A percentile compares a stretch with the other conserved stretches of the same genome.
Conservation (phyloP, 768 basidiomycete species). For the Trametes maxima region DNA sequence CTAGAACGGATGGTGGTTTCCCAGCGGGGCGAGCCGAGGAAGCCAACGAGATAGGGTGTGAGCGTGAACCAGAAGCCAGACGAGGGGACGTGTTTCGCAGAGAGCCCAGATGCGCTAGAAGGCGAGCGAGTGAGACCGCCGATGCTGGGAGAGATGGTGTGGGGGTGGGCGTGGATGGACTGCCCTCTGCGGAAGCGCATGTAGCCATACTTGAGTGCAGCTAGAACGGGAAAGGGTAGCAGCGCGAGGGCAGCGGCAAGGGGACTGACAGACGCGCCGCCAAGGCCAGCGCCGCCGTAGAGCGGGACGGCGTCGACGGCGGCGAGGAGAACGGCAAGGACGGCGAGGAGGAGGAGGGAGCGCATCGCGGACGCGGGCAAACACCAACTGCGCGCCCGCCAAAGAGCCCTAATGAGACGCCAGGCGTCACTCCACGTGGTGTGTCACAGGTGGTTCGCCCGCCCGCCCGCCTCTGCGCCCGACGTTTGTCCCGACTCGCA, state of each 20-base stretch:
- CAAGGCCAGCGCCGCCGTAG: neutral
- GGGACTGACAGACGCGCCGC: neutral
- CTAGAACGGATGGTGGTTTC: conserved; percentile 28
- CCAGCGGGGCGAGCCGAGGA: conserved; percentile 32
- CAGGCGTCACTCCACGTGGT: too few species aligned
- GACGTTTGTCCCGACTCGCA: too few species aligned
- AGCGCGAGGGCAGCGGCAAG: conserved; percentile 19
- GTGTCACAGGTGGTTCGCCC: too few species aligned
- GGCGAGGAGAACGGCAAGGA: neutral
- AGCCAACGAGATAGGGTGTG: conserved; percentile 30
- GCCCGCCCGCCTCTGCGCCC: too few species aligned
- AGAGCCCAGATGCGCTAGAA: neutral
- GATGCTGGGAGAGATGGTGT: neutral
- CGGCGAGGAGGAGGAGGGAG: neutral
- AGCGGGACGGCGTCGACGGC: neutral
- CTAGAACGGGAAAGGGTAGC: conserved; percentile 27
- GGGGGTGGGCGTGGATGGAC: conserved; percentile 22
- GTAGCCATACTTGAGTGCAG: conserved; percentile 25
- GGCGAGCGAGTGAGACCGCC: neutral
- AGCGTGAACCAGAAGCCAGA: neutral
- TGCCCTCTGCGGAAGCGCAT: conserved; percentile 26
- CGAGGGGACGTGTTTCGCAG: too few species aligned
- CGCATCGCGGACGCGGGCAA: neutral
- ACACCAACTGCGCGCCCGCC: neutral
- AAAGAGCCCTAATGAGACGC: too few species aligned